phyloP scores from a whole-genome alignment of 768 basidiomycete species.

The Crassisporium funariophilum region DNA sequence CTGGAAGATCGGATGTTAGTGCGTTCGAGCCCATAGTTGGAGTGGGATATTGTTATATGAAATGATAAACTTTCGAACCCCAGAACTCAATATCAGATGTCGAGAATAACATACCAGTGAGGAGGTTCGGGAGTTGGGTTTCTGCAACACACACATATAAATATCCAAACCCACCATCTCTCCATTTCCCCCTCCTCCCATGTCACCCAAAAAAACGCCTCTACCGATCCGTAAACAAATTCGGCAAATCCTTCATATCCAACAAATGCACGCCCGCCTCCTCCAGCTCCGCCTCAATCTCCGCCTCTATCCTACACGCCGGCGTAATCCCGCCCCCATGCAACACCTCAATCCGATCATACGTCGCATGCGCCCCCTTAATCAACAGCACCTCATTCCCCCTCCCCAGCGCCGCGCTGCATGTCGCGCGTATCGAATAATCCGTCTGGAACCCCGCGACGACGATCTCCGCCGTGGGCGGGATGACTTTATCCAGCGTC shows the following conservation, averaged over 20 bases:
- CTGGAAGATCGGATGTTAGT: too few relatives aligned
- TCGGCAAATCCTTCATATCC: constrained; percentile 65
- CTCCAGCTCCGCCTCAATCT: constrained; percentile 68
- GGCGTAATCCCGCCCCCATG: constrained; percentile 57
- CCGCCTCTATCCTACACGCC: constrained; percentile 52
- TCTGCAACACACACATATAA: too few relatives aligned
- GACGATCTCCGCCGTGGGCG: constrained; percentile 59
- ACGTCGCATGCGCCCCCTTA: constrained; percentile 65
- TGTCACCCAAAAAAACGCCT: too few relatives aligned
- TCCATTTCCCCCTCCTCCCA: too few relatives aligned
- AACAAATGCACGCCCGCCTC: constrained; percentile 66
- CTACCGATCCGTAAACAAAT: constrained; percentile 62
- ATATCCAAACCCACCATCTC: too few relatives aligned
- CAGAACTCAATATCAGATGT: too few relatives aligned
- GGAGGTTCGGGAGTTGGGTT: too few relatives aligned
- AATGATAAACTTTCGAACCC: too few relatives aligned
- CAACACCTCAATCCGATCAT: constrained; percentile 64
- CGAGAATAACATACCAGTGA: too few relatives aligned
- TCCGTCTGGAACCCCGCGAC: constrained; percentile 72
- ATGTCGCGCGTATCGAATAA: constrained; percentile 62
- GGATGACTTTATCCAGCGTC: constrained; percentile 48
- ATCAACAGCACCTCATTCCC: constrained; percentile 71
- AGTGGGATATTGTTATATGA: too few relatives aligned
- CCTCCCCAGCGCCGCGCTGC: constrained; percentile 58
- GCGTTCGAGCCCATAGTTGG: too few relatives aligned